Conservation (phyloP, 495 filamentous ascomycete genomes). For the Annulohypoxylon moriforme region DNA sequence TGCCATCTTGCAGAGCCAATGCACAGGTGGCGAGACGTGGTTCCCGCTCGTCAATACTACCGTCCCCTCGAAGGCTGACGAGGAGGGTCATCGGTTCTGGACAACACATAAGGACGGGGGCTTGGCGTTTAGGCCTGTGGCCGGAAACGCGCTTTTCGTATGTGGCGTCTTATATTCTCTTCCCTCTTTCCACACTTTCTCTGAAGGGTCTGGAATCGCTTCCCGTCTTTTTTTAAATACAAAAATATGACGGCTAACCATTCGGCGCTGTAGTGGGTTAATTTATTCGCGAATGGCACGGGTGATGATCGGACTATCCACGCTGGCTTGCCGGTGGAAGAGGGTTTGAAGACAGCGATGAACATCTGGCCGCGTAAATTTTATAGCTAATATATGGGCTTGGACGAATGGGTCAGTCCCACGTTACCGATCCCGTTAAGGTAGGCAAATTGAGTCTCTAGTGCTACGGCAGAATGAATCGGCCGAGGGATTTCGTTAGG, state of each 20-base stretch:
- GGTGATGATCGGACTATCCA: slow-evolving; percentile 61
- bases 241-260: neutral
- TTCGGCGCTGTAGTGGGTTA: slow-evolving; percentile 53
- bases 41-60: slow-evolving; percentile 57
- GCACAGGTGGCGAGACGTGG: slow-evolving; percentile 60
- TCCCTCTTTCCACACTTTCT: neutral
- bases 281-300: slow-evolving; percentile 60
- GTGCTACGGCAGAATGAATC: neutral
- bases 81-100: slow-evolving; percentile 48
- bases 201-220: no score
- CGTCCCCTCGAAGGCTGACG: slow-evolving; percentile 6
- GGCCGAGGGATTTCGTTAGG: neutral
- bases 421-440: neutral
- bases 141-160: slow-evolving; percentile 62
- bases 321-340: slow-evolving; percentile 61
- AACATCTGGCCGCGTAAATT: slow-evolving; percentile 66
- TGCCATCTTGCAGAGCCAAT: slow-evolving; percentile 56
- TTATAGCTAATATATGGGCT: slow-evolving; percentile 18
- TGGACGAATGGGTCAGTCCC: neutral
- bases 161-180: neutral
- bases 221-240: no score
- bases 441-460: neutral
- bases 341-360: slow-evolving; percentile 64
- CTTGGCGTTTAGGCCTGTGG: slow-evolving; percentile 62
- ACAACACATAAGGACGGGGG: slow-evolving; percentile 61